Percentiles rank a stretch among this genome's conserved stretches.
Conservation (phyloP, 768 basidiomycete genomes). For the Mycena albidolilacea region DNA sequence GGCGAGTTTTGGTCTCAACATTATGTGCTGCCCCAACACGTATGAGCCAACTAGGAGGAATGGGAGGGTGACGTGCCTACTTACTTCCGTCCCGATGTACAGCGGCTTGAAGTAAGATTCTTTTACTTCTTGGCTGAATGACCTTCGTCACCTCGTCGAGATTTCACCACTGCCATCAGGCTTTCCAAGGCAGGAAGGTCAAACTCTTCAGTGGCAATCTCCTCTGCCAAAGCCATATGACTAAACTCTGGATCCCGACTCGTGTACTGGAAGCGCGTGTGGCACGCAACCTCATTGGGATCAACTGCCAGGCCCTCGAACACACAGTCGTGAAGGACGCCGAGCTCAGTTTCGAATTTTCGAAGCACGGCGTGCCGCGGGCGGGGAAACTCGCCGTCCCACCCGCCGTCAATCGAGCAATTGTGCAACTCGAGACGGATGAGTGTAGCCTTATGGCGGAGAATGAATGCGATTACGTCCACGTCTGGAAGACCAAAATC, state of each 20-base stretch:
- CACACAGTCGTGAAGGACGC: neutral
- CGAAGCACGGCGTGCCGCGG: conserved; percentile 8
- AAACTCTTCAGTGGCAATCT: neutral
- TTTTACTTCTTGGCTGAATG: too few relatives aligned
- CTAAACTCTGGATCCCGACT: neutral
- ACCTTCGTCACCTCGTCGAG: neutral
- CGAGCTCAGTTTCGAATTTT: conserved; percentile 9
- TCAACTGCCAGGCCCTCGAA: neutral
- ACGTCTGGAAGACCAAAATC: neutral
- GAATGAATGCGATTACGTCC: conserved; percentile 24
- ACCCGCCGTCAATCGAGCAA: conserved; percentile 15
- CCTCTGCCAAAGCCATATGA: neutral
- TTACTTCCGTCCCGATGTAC: too few relatives aligned
- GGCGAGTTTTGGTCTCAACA: too few relatives aligned
- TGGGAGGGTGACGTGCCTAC: too few relatives aligned
- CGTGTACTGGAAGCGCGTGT: conserved; percentile 8
- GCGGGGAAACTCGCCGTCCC: conserved; percentile 5
- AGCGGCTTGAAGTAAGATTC: too few relatives aligned
- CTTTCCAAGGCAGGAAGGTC: conserved; percentile 15
- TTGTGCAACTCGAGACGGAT: conserved; percentile 15
- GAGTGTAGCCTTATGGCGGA: conserved; percentile 19
- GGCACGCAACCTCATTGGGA: too few relatives aligned
- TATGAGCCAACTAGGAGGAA: too few relatives aligned
- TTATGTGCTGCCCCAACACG: too few relatives aligned
- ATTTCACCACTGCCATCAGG: conserved; percentile 49